Evolutionary conservation across 371 early-diverging fungal species (phyloP).

Genomic region (Syncephalis plumigaleata): DNA sequence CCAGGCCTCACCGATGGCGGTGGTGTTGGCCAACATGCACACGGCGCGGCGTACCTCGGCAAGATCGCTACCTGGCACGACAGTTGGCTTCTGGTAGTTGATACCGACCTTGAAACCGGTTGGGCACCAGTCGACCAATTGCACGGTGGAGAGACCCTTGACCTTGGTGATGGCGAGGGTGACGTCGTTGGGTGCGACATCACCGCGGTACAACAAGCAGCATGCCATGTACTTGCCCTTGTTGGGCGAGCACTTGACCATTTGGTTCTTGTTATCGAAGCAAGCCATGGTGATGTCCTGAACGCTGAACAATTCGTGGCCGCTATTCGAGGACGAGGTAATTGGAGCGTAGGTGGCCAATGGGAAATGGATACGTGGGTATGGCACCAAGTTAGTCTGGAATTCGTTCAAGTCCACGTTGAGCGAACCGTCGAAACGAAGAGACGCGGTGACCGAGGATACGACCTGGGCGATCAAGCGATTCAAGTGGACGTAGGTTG

Average conservation of each 20-base stretch:
- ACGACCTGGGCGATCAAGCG: conserved; percentile 98
- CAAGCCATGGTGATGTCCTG: conserved; percentile 81
- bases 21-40: conserved; percentile 91
- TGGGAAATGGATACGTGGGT: conserved; percentile 96
- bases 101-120: conserved; percentile 97
- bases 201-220: conserved; percentile 88
- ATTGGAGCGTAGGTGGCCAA: conserved; percentile 91
- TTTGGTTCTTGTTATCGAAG: conserved; percentile 89
- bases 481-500: conserved; percentile 96
- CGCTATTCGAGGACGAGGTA: conserved; percentile 76
- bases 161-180: conserved; percentile 75
- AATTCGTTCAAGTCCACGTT: conserved; percentile 96
- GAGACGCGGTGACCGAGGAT: conserved; percentile 98
- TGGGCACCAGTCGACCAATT: conserved; percentile 98
- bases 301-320: conserved; percentile 81
- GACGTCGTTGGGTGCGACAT: conserved; percentile 73
- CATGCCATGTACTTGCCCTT: conserved; percentile 94
- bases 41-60: conserved; percentile 87
- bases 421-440: conserved; percentile 94
- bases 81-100: conserved; percentile 78
- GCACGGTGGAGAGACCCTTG: conserved; percentile 80
- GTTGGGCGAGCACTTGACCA: conserved; percentile 91
- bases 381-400: conserved; percentile 96
- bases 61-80: conserved; percentile 77
- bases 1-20: conserved; percentile 95